Conservation (phyloP, 2,329 filamentous ascomycete genomes). For the Dothiorella sarmentorum region DNA sequence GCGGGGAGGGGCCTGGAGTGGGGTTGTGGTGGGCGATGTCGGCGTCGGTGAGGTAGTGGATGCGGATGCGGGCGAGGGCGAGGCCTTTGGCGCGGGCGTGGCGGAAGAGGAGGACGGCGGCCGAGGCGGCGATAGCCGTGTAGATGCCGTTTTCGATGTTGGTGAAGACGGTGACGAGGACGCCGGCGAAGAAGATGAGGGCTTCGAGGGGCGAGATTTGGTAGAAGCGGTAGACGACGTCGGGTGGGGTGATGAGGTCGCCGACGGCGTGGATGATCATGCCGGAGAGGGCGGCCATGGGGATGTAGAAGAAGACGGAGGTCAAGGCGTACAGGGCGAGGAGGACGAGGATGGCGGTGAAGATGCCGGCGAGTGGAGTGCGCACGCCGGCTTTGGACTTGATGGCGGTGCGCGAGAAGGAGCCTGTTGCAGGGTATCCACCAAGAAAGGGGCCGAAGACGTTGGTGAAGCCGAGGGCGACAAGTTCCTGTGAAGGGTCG, state of each 20-base stretch:
- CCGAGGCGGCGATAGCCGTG: conserved; percentile 71
- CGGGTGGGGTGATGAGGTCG: conserved; percentile 83
- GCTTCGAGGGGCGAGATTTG: conserved; percentile 83
- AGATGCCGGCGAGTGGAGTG: conserved; percentile 81
- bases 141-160: conserved; percentile 89
- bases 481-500: conserved; percentile 87
- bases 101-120: conserved; percentile 73
- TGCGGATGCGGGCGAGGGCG: conserved; percentile 25
- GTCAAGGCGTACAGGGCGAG: conserved; percentile 84
- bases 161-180: conserved; percentile 79
- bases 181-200: conserved; percentile 84
- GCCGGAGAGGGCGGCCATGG: conserved; percentile 71
- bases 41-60: conserved; percentile 19
- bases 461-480: conserved; percentile 86
- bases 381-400: conserved; percentile 91
- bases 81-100: conserved; percentile 28
- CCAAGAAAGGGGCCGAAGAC: conserved; percentile 84
- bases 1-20: conserved; percentile 36
- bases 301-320: conserved; percentile 87
- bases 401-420: conserved; percentile 90
- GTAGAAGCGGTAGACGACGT: conserved; percentile 91
- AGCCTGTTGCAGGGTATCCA: conserved; percentile 84
- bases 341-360: conserved; percentile 78
- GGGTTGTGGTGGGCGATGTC: background rate
- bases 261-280: conserved; percentile 93